These are phyloP conservation scores for Exophiala bonariae DNA, from an alignment of 2,329 filamentous ascomycete genomes.

Conservation along the genomic window DNA sequence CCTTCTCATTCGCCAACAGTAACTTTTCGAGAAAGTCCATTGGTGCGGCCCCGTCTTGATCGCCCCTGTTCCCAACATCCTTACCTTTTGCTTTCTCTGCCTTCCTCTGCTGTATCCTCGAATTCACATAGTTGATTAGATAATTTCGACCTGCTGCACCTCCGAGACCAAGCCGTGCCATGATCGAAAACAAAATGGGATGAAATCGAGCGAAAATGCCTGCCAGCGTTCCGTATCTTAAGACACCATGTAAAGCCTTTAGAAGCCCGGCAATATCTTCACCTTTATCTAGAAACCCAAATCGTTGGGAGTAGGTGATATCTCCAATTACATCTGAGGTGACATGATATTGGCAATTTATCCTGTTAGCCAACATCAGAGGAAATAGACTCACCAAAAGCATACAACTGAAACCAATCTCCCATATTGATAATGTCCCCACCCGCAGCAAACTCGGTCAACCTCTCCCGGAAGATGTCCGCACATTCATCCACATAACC, in stretches of 20 bases:
- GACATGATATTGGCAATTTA: no score
- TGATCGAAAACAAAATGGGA: conserved; percentile 32
- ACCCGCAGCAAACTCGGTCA: conserved; percentile 38
- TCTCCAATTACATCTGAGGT: conserved; percentile 54
- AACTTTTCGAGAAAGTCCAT: conserved; percentile 47
- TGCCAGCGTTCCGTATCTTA: conserved; percentile 40
- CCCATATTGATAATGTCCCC: conserved; percentile 36
- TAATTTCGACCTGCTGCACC: conserved; percentile 35
- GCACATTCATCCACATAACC: conserved; percentile 50
- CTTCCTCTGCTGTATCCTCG: conserved; percentile 34
- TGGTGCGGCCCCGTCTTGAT: conserved; percentile 22
- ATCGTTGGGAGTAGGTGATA: conserved; percentile 58
- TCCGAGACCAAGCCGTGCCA: conserved; percentile 32
- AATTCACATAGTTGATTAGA: conserved; percentile 34
- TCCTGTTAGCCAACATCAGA: background rate
- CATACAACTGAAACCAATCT: conserved; percentile 74
- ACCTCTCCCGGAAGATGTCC: conserved; percentile 39
- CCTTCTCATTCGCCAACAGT: conserved; percentile 40
- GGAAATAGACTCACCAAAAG: conserved; percentile 58
- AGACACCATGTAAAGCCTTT: conserved; percentile 36
- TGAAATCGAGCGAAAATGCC: conserved; percentile 47
- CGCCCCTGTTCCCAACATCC: conserved; percentile 11
- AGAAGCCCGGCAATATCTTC: conserved; percentile 62
- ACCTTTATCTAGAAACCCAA: conserved; percentile 74
- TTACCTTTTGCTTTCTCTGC: conserved; percentile 18